phyloP scores from a whole-genome alignment of 2,329 filamentous ascomycete species.

The Fusarium stilboides region DNA sequence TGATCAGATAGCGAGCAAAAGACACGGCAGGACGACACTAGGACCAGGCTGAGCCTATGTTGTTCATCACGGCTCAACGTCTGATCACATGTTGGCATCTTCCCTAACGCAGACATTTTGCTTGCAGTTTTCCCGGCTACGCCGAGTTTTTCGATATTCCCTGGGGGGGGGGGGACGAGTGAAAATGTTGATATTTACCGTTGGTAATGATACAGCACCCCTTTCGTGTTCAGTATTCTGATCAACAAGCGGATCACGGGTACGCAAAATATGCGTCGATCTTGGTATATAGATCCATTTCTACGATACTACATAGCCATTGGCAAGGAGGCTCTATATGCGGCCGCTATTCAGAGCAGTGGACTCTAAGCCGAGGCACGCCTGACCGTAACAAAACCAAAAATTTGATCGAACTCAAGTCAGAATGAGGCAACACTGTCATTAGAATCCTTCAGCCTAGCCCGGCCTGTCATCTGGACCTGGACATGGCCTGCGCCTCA shows the following conservation, averaged over 20 bases:
- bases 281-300: background rate
- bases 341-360: background rate
- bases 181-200: background rate
- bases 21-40: slow-evolving; percentile 4
- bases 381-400: background rate
- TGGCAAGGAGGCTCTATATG: background rate
- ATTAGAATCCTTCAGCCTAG: background rate
- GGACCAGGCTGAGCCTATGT: background rate
- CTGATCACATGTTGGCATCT: slow-evolving; percentile 7
- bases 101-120: background rate
- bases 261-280: slow-evolving; percentile 16
- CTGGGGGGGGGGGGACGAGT: background rate
- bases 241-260: slow-evolving; percentile 35
- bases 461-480: slow-evolving; percentile 16
- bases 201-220: background rate
- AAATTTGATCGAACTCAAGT: background rate
- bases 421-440: slow-evolving; percentile 3
- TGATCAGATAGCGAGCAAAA: slow-evolving; percentile 9
- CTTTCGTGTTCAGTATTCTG: slow-evolving; percentile 23
- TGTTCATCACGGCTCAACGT: slow-evolving; percentile 11
- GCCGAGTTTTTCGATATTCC: background rate
- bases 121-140: background rate
- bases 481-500: slow-evolving; percentile 26
- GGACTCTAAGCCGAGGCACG: slow-evolving; percentile 2
- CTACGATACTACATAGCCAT: slow-evolving; percentile 20